Percentiles rank a stretch among this genome's conserved stretches.
phyloP scores from a whole-genome alignment of 148 eudicot species.

The Dianthus caryophyllus region DNA sequence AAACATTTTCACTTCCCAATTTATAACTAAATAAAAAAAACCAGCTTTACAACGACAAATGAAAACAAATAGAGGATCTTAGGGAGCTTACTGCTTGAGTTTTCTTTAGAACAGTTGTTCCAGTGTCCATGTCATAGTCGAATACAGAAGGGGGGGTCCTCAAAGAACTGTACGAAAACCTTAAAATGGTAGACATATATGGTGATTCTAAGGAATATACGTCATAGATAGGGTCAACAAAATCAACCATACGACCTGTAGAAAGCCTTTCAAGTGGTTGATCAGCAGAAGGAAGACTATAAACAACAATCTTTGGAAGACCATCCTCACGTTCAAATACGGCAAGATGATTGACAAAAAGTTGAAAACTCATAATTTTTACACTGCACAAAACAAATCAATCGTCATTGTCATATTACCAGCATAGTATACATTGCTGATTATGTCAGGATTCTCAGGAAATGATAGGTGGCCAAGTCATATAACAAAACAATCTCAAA shows the following conservation, averaged over 20 bases:
- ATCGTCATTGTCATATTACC: conserved; percentile 1
- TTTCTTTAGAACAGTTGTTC: conserved; percentile 72
- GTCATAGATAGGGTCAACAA: conserved; percentile 74
- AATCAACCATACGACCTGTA: conserved; percentile 57
- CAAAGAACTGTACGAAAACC: conserved; percentile 78
- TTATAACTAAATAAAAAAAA: neutral
- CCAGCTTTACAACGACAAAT: neutral
- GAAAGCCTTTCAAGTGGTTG: conserved; percentile 60
- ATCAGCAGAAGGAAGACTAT: conserved; percentile 68
- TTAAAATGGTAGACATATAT: conserved; percentile 62
- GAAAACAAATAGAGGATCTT: neutral
- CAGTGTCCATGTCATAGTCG: conserved; percentile 85
- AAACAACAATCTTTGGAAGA: conserved; percentile 50
- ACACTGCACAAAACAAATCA: conserved; percentile 48
- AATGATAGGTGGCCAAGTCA: neutral
- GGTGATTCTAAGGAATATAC: conserved; percentile 53
- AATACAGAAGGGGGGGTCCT: conserved; percentile 76
- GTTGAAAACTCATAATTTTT: conserved; percentile 61
- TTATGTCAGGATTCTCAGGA: neutral
- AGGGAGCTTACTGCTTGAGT: conserved; percentile 50
- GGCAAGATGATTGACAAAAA: conserved; percentile 69
- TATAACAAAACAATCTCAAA: neutral
- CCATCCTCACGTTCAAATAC: conserved; percentile 70
- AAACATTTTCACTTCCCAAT: neutral
- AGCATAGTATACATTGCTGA: neutral